These are phyloP conservation scores for Ceratocystis eucalypticola DNA, from an alignment of 2,329 filamentous ascomycete species.

Conservation along the genomic window DNA sequence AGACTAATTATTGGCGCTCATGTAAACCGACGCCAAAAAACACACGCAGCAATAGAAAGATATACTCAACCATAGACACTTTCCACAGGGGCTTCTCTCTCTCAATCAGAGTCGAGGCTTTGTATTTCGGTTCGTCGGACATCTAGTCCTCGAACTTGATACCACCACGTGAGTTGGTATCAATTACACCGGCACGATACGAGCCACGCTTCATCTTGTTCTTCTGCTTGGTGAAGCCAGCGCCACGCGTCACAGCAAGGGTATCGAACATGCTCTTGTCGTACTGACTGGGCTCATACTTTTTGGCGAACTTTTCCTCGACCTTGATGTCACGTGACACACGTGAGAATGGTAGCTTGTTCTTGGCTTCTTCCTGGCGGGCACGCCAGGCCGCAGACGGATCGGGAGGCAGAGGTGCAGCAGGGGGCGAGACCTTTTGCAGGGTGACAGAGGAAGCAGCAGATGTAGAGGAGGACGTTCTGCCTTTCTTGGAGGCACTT, in stretches of 20 bases:
- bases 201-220: conserved; percentile 94
- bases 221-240: conserved; percentile 99
- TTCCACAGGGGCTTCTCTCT: no score
- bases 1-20: conserved; percentile 18
- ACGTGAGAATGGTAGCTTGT: conserved; percentile 60
- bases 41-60: no score
- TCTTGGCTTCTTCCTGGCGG: conserved; percentile 35
- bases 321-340: conserved; percentile 56
- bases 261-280: conserved; percentile 79
- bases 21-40: neutral
- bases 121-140: no score
- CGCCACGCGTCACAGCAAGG: conserved; percentile 79
- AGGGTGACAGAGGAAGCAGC: conserved; percentile 37
- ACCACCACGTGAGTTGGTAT: conserved; percentile 66
- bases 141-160: conserved; percentile 85
- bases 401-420: conserved; percentile 41
- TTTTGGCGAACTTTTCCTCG: conserved; percentile 58
- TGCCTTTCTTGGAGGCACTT: conserved; percentile 24
- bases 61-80: no score
- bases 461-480: conserved; percentile 32
- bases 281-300: conserved; percentile 79
- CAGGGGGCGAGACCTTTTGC: conserved; percentile 37
- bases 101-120: no score
- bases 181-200: conserved; percentile 79
- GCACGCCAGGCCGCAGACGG: conserved; percentile 30